These are phyloP conservation scores for Rhododendron henanense DNA, from an alignment of 148 eudicot species.

Conservation along the genomic window DNA sequence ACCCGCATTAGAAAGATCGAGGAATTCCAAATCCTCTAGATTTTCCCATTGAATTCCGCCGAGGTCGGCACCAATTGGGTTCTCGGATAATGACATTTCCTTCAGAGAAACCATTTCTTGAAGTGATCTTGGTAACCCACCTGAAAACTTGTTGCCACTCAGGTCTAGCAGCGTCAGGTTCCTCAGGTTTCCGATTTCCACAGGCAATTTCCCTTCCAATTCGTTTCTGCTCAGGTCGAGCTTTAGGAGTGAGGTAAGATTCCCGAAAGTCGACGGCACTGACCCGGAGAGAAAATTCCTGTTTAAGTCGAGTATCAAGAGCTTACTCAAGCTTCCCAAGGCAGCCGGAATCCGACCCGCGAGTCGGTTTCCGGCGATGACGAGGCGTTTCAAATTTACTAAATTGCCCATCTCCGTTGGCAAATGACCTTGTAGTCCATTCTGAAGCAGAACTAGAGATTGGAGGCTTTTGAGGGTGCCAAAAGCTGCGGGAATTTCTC, in stretches of 20 bases:
- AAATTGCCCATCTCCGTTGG: constrained; percentile 42
- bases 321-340: constrained; percentile 42
- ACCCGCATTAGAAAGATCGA: constrained; percentile 51
- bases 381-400: constrained; percentile 45
- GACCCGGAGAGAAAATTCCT: constrained; percentile 53
- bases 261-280: constrained; percentile 47
- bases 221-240: constrained; percentile 67
- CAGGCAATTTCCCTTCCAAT: constrained; percentile 47
- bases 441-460: constrained; percentile 58
- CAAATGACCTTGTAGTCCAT: constrained; percentile 47
- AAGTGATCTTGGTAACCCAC: constrained; percentile 39
- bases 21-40: constrained; percentile 35
- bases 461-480: constrained; percentile 43
- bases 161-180: constrained; percentile 53
- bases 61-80: constrained; percentile 50
- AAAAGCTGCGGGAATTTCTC: constrained; percentile 39
- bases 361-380: constrained; percentile 47
- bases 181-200: constrained; percentile 43
- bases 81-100: constrained; percentile 53
- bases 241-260: constrained; percentile 52
- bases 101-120: constrained; percentile 47
- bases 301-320: constrained; percentile 63
- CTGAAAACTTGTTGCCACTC: constrained; percentile 48
- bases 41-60: constrained; percentile 45
- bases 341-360: constrained; percentile 43